Base-by-base conservation (phyloP, 306 rosid species). In the Sophora flavescens region DNA sequence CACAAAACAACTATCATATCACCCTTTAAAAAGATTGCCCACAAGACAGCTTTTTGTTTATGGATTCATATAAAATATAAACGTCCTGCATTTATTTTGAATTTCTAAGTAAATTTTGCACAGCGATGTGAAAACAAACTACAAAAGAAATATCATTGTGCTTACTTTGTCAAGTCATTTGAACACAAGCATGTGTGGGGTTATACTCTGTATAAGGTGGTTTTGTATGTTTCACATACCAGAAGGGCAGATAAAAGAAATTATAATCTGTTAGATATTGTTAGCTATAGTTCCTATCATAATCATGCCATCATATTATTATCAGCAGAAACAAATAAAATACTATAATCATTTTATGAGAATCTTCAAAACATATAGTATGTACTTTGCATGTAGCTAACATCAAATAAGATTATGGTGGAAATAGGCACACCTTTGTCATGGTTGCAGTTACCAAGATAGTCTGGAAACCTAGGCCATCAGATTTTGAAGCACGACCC, bases 401-500 rank as follows among this genome's bases (percentile, higher is more conserved):
- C 65, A 65, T 60, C 48, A 60, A 44, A 60, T 57, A 72, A 83
- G 38, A 83, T 54, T 62, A 68, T 30, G 59, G 78, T 32, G 75
- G 69, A 72, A 51, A 77, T 75, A 45, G 76, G 42, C 61, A 45
- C 62, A 92, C 99, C 92, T 82, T 85, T 71, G 97, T 92, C 97
- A 95, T 92, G 72, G 99, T 95, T 70, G 99, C 97, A 64, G 97
- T 81, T 64, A 95, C 97, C 88, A 95, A 84, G 79, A 95, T 68
- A 74, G 97, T 92, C 86, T 95, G 99, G 75, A 92, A 95, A 79
- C 89, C 89, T 74, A 79, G 86, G 47, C 89, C 90, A 70, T 85
- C 90, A 50, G 90, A 80, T 74, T 87, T 90, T 8, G 91, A 81
- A 32, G 90, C 83, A 33, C 97, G 99, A 57, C 79, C 71, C 41